Evolutionary conservation across 1,284 basidiomycete genomes (phyloP).

Genomic region (Ceratobasidium sp.): DNA sequence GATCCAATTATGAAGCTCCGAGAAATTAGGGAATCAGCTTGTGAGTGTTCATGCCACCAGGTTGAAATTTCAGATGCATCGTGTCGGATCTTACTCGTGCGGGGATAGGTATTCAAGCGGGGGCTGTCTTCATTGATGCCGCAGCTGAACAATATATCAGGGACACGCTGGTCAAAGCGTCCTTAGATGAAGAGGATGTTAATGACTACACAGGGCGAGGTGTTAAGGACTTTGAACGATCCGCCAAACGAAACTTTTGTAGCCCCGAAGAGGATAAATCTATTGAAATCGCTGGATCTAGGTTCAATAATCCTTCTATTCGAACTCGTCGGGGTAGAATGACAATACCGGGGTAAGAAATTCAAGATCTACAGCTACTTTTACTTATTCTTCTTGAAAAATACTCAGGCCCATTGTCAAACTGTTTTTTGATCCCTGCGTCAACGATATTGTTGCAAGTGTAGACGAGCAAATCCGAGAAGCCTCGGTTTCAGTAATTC

Average conservation of each 20-base stretch:
- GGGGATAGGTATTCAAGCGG: slow-evolving; percentile 33
- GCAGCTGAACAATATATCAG: neutral
- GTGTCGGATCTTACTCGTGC: neutral
- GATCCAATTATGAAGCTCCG: slow-evolving; percentile 33
- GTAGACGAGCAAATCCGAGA: slow-evolving; percentile 11
- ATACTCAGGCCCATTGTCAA: slow-evolving; percentile 5
- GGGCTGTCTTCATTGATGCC: slow-evolving; percentile 26
- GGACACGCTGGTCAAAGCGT: neutral
- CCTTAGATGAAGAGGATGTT: neutral
- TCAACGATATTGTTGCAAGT: slow-evolving; percentile 13
- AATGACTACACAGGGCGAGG: slow-evolving; percentile 17
- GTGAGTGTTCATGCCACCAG: slow-evolving; percentile 3
- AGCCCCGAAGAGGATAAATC: neutral
- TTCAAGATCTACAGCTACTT: no score
- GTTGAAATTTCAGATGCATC: no score
- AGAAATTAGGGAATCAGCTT: slow-evolving; percentile 30
- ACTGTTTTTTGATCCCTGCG: slow-evolving; percentile 30
- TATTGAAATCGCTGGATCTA: neutral
- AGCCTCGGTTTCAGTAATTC: neutral
- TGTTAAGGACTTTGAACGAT: slow-evolving; percentile 32
- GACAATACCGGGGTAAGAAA: slow-evolving; percentile 19
- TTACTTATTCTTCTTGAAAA: no score
- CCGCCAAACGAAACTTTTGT: slow-evolving; percentile 18
- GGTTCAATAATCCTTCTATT: slow-evolving; percentile 5
- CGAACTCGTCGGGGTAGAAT: slow-evolving; percentile 13